phyloP scores from a whole-genome alignment of 768 basidiomycete genomes.

The Kwoniella mangroviensis region DNA sequence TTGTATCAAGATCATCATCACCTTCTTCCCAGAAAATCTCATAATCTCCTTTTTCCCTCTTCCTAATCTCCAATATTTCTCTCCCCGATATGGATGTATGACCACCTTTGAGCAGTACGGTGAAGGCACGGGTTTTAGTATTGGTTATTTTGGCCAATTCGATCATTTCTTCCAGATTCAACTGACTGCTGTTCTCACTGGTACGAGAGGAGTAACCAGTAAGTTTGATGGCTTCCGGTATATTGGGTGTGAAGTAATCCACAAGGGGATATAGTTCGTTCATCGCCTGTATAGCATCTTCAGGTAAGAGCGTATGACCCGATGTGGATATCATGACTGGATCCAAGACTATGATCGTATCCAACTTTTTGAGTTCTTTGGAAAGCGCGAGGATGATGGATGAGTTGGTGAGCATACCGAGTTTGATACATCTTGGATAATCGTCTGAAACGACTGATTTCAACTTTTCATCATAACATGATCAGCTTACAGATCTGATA shows the following conservation, averaged over 20 bases:
- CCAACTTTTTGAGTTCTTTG: constrained; percentile 63
- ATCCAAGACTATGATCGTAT: constrained; percentile 74
- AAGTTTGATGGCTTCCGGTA: constrained; percentile 74
- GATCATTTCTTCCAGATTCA: constrained; percentile 57
- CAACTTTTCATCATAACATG: constrained; percentile 62
- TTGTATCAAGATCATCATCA: constrained; percentile 38
- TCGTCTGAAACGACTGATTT: constrained; percentile 73
- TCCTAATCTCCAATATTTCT: constrained; percentile 61
- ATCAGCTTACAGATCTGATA: background rate
- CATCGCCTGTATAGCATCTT: constrained; percentile 69
- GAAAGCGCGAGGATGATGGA: constrained; percentile 65
- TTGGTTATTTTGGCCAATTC: constrained; percentile 61
- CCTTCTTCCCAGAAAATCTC: constrained; percentile 46
- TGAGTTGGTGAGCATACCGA: constrained; percentile 81
- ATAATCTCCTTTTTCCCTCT: constrained; percentile 41
- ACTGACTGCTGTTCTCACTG: constrained; percentile 62
- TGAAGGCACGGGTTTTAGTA: constrained; percentile 61
- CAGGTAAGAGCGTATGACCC: constrained; percentile 75
- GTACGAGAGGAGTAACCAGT: background rate
- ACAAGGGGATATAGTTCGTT: constrained; percentile 73
- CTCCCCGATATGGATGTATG: constrained; percentile 64
- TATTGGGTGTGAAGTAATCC: constrained; percentile 81
- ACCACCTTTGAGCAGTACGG: constrained; percentile 83
- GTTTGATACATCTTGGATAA: constrained; percentile 75
- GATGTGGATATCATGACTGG: constrained; percentile 92